Conservation (phyloP, 164 flowering plant genomes). For the Warburgia ugandensis region DNA sequence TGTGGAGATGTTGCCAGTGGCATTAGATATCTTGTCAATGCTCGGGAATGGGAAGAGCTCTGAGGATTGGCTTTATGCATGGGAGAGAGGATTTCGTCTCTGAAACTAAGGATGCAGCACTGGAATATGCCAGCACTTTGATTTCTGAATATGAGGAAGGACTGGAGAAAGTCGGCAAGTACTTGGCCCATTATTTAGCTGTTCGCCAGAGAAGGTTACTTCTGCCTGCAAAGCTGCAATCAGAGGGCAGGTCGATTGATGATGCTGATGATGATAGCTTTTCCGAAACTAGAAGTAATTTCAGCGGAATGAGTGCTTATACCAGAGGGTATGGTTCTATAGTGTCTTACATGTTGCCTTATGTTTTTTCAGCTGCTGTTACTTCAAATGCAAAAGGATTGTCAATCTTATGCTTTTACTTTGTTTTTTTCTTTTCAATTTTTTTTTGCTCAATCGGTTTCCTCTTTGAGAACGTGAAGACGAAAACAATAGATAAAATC, state of each 20-base stretch:
- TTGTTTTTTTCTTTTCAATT: background rate
- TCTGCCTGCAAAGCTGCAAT: constrained; percentile 74
- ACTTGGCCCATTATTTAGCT: constrained; percentile 81
- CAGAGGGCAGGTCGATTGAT: constrained; percentile 46
- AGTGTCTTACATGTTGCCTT: constrained; percentile 1
- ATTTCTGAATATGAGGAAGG: constrained; percentile 69
- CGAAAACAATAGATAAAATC: no score
- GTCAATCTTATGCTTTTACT: background rate
- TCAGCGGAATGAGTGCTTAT: constrained; percentile 99
- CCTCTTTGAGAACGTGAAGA: no score
- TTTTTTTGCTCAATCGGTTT: background rate
- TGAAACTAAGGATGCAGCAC: constrained; percentile 50
- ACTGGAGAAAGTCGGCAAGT: constrained; percentile 88
- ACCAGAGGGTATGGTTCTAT: constrained; percentile 58
- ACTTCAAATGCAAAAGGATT: background rate
- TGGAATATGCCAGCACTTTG: constrained; percentile 63
- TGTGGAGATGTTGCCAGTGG: constrained; percentile 62
- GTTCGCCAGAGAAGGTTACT: constrained; percentile 90
- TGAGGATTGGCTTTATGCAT: constrained; percentile 71
- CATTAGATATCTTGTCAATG: constrained; percentile 47
- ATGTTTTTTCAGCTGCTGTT: background rate
- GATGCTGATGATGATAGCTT: constrained; percentile 73
- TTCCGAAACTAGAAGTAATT: constrained; percentile 86
- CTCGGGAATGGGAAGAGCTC: constrained; percentile 94
- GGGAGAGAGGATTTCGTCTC: constrained; percentile 50